Base-by-base conservation (phyloP, 371 early-diverging fungal genomes). In the Lichtheimia hyalospora region DNA sequence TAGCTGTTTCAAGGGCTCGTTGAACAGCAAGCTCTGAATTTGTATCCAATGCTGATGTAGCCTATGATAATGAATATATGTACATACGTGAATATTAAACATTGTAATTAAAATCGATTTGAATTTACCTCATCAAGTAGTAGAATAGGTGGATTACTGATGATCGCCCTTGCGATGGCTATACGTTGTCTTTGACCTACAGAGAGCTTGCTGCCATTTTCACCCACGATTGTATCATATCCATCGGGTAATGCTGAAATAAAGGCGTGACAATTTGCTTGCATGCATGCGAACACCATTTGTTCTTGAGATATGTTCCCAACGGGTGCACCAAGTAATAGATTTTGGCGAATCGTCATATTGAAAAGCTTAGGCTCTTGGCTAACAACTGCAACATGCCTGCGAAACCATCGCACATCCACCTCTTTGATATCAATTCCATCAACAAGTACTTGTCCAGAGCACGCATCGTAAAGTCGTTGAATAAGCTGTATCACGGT, bases 321-420 rank as follows among this genome's bases (percentile, higher is more conserved):
- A 3, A 62, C 40, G 8, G 62, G 58, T n/a, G 81, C 75, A 51
- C 92, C 92, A 67, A 84, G 75, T n/a, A 84, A 60, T 42, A 96
- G 81, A 73, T 96, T 96, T 68, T 93, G 87, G 56, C 77, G 73
- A 55, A 96, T 87, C 24, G 90, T 87, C 43, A 85, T 86, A 50
- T 90, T 88, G 75, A 95, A 95, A n/a, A 96, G 73, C 20, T 89
- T 84, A 18, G 96, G 96, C 63, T 96, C 95, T 72, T 94, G 94
- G 8, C 88, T 81, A 20, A 96, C 96, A 48, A 94, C 77, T 54
- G 93, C 94, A 57, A 96, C 89, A 53, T 84, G 86, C 54, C 78
- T 74, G 15, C 96, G 91, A 14, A 94, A 72, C 77, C 84, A 86
- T 20, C 81, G 76, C 2, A 92, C 64, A 62, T 94, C 90, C 58